Base-by-base conservation (phyloP, 331 rosid genomes). In the Malus hybrid region DNA sequence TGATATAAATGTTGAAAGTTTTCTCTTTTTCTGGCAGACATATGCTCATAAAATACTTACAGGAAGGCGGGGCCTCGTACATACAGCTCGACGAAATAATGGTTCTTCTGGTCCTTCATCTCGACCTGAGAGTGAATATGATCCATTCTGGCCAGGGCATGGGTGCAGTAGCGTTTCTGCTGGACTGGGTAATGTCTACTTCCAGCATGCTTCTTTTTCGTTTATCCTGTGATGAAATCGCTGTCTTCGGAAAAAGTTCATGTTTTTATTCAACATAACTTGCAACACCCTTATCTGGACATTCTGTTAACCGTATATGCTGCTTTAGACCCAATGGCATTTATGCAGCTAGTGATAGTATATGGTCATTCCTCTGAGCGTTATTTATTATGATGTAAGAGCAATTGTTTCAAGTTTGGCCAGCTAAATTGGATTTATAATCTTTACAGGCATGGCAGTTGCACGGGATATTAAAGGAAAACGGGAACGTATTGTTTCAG, bases 161-260 rank as follows among this genome's bases (percentile, higher is more conserved):
- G 98, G 98, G 57, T 93, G 97, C 91, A 93, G 83, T 85, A 90
- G 98, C 81, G 86, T 93, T 80, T 93, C 97, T 65, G 98, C 98
- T 31, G 97, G 93, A 77, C 97, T 93, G 80, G 98, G 98, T 93
- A 90, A 55, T 80, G n/a, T 81, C 46, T 74, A 56, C 48, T 12
- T 79, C 76, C 75, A 52, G 61, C 75, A 56, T 61, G 46, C 61
- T 34, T 70, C 34, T 44, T 39, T 12, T 34, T 48, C 15, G 5
- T 55, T 73, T 42, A 15, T 65, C 48, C 19, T 42, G 22, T 77
- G 32, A 59, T 39, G 54, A 59, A 72, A 55, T 32, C 16, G 5
- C 52, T 33, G 20, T 22, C 56, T 34, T 33, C 6, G 10, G 16
- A 60, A 29, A 72, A 34, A 59, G 20, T 14, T 22, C 56, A 32